These are phyloP conservation scores for Somion occarium DNA, from an alignment of 1,284 basidiomycete species.

Conservation along the genomic window DNA sequence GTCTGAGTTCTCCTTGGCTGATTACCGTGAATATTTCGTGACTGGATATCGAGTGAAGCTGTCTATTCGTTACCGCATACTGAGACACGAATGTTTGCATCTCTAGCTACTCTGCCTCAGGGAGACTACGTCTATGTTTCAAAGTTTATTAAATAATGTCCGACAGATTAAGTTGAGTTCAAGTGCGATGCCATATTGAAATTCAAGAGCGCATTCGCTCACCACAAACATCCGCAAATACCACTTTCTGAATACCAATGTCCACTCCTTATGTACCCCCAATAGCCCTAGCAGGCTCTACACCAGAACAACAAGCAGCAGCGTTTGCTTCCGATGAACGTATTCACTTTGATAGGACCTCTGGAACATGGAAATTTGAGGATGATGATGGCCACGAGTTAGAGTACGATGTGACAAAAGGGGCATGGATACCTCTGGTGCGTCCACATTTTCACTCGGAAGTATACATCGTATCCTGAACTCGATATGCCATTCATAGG, in stretches of 20 bases:
- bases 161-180: too few species aligned
- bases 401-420: slow-evolving; percentile 79
- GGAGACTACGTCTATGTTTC: too few species aligned
- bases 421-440: slow-evolving; percentile 81
- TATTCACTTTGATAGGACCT: slow-evolving; percentile 74
- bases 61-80: too few species aligned
- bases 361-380: slow-evolving; percentile 85
- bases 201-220: too few species aligned
- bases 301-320: slow-evolving; percentile 50
- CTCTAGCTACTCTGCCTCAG: too few species aligned
- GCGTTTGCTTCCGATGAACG: slow-evolving; percentile 75
- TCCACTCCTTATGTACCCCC: slow-evolving; percentile 45
- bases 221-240: too few species aligned
- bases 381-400: slow-evolving; percentile 84
- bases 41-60: too few species aligned
- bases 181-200: too few species aligned
- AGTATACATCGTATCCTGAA: neutral
- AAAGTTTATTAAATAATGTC: too few species aligned
- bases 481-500: slow-evolving; percentile 31
- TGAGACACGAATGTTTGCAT: too few species aligned
- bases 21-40: neutral
- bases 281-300: slow-evolving; percentile 44
- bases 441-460: slow-evolving; percentile 28
- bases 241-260: too few species aligned
- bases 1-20: neutral